Conservation (phyloP, 306 rosid species). For the Begonia loranthoides region DNA sequence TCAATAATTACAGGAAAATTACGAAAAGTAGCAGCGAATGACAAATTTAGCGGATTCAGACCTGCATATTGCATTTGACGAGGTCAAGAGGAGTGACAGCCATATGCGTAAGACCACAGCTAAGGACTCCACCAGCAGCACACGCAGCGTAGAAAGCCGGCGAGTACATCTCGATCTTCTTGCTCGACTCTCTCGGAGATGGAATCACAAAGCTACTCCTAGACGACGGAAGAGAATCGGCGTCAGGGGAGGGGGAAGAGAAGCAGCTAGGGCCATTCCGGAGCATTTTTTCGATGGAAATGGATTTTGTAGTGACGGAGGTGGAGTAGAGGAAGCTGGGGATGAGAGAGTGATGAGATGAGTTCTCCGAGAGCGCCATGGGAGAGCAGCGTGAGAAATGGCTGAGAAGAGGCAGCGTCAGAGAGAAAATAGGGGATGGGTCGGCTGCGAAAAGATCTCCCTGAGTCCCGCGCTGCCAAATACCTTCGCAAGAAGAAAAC, state of each 20-base stretch:
- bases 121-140: slow-evolving; percentile 76
- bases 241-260: slow-evolving; percentile 6
- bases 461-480: slow-evolving; percentile 27
- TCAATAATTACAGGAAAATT: no score
- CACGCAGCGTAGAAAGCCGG: slow-evolving; percentile 86
- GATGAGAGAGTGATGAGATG: slow-evolving; percentile 38
- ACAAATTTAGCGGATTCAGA: slow-evolving; percentile 18
- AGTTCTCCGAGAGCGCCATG: slow-evolving; percentile 43
- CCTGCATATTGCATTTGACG: slow-evolving; percentile 99
- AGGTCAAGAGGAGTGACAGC: slow-evolving; percentile 93
- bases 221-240: slow-evolving; percentile 10
- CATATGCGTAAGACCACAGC: slow-evolving; percentile 93
- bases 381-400: slow-evolving; percentile 2
- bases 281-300: slow-evolving; percentile 41
- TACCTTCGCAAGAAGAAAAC: no score
- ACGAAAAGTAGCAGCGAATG: no score
- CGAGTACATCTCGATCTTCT: slow-evolving; percentile 84
- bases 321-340: slow-evolving; percentile 66
- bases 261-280: no score
- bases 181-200: no score
- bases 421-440: background rate
- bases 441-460: slow-evolving; percentile 13
- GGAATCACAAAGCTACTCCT: slow-evolving; percentile 24
- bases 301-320: slow-evolving; percentile 27
- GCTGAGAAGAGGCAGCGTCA: background rate